phyloP scores from a whole-genome alignment of 2,329 filamentous ascomycete species.

The Hypoxylon sp. region DNA sequence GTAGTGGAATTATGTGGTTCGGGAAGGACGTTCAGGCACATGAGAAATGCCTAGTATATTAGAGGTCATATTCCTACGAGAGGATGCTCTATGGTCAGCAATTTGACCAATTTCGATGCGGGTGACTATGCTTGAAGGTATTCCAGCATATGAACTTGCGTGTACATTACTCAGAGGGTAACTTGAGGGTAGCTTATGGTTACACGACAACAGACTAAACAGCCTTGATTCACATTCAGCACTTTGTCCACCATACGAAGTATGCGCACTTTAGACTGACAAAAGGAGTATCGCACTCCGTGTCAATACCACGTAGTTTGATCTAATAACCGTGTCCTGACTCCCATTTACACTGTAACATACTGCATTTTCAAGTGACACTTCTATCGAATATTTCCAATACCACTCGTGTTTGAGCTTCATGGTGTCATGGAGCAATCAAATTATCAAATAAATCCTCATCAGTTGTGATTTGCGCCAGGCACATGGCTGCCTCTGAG shows the following conservation, averaged over 20 bases:
- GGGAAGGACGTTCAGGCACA: slow-evolving; percentile 2
- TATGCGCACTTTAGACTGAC: neutral
- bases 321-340: neutral
- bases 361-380: neutral
- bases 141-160: slow-evolving; percentile 3
- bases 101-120: slow-evolving; percentile 6
- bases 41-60: neutral
- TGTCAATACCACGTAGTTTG: slow-evolving; percentile 1
- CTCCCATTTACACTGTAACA: neutral
- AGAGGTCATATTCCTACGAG: neutral
- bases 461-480: neutral
- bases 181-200: slow-evolving; percentile 1
- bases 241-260: neutral
- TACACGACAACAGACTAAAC: slow-evolving; percentile 5
- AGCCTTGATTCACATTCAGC: slow-evolving; percentile 1
- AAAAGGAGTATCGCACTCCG: neutral
- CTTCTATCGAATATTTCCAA: neutral
- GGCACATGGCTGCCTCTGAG: neutral
- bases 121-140: neutral
- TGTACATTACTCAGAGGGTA: slow-evolving; percentile 7
- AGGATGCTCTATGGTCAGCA: slow-evolving; percentile 1
- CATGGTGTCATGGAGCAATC: neutral
- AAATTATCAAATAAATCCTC: neutral
- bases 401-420: neutral
- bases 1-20: neutral